A percentile compares a stretch with the other conserved stretches of the same genome.
Evolutionary conservation across 139 green algal species (phyloP).

Genomic region (Volvox reticuliferus): DNA sequence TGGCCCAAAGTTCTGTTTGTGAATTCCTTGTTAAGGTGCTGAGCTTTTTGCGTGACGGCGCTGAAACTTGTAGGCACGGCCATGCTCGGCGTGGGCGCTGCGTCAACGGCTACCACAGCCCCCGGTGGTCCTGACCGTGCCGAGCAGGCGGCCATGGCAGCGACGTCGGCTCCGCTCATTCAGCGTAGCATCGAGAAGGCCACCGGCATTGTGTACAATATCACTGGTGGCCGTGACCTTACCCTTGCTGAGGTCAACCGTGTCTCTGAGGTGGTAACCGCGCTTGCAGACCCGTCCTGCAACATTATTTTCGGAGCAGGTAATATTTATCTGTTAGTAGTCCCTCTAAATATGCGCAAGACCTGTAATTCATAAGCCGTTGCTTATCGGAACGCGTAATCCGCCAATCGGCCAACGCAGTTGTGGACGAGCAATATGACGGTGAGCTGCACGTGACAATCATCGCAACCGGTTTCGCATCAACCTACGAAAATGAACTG

Average conservation of each 20-base stretch:
- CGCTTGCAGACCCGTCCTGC: conserved; percentile 90
- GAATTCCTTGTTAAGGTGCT: too few relatives aligned
- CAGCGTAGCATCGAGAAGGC: conserved; percentile 94
- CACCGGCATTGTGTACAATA: conserved; percentile 97
- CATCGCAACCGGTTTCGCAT: conserved; percentile 93
- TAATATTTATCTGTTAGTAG: too few relatives aligned
- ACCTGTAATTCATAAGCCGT: too few relatives aligned
- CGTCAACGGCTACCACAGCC: conserved; percentile 29
- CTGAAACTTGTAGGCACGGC: conserved; percentile 75
- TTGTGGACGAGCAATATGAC: conserved; percentile 65
- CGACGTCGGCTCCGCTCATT: conserved; percentile 94
- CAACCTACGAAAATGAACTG: conserved; percentile 84
- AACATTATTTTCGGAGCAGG: conserved; percentile 99
- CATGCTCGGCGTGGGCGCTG: conserved; percentile 90
- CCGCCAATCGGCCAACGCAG: not conserved
- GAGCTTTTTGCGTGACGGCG: not conserved
- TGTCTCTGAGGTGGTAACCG: conserved; percentile 93
- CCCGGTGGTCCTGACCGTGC: conserved; percentile 73
- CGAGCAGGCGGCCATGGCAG: conserved; percentile 80
- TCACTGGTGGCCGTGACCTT: conserved; percentile 94
- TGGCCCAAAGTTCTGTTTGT: too few relatives aligned
- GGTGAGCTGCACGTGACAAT: conserved; percentile 91
- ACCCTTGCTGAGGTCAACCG: conserved; percentile 94
- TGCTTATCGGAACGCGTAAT: too few relatives aligned
- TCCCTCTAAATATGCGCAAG: too few relatives aligned